Evolutionary conservation across 1,284 basidiomycete species (phyloP).

Genomic region (Vanrija pseudolonga): DNA sequence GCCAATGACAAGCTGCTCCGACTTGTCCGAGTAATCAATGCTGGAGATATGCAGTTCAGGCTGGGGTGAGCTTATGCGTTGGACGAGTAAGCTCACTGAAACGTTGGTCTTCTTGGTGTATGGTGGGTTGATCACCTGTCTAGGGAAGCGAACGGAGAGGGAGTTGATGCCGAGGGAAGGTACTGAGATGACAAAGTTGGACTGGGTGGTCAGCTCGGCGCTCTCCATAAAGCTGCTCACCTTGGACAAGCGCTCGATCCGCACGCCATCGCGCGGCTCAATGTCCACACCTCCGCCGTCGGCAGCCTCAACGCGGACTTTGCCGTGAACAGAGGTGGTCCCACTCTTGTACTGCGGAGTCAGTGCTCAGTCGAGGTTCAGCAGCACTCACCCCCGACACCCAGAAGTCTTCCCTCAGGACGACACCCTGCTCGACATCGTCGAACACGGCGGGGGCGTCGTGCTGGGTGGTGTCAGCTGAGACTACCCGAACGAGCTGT

Average conservation of each 20-base stretch:
- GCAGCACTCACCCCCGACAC: conserved; percentile 40
- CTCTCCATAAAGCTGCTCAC: conserved; percentile 17
- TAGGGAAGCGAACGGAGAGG: conserved; percentile 38
- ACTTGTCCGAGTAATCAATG: conserved; percentile 39
- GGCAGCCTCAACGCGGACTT: conserved; percentile 25
- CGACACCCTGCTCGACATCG: conserved; percentile 45
- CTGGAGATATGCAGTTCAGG: conserved; percentile 39
- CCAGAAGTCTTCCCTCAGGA: conserved; percentile 44
- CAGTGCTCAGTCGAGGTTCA: neutral
- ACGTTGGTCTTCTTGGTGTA: conserved; percentile 28
- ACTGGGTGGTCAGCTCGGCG: conserved; percentile 22
- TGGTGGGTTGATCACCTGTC: conserved; percentile 35
- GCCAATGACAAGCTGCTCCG: conserved; percentile 38
- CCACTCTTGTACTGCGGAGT: conserved; percentile 36
- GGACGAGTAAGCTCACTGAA: conserved; percentile 20
- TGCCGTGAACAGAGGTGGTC: conserved; percentile 40
- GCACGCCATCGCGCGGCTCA: conserved; percentile 30
- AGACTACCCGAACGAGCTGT: neutral
- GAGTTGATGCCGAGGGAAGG: conserved; percentile 22
- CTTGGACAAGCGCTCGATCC: conserved; percentile 31
- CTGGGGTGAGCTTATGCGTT: conserved; percentile 6
- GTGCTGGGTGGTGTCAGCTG: conserved; percentile 29
- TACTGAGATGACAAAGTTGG: conserved; percentile 33
- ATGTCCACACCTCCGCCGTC: conserved; percentile 28
- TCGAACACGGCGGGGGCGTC: conserved; percentile 47